Base-by-base conservation (phyloP, 805 yeast genomes). In the Metschnikowia baotianmanensis region DNA sequence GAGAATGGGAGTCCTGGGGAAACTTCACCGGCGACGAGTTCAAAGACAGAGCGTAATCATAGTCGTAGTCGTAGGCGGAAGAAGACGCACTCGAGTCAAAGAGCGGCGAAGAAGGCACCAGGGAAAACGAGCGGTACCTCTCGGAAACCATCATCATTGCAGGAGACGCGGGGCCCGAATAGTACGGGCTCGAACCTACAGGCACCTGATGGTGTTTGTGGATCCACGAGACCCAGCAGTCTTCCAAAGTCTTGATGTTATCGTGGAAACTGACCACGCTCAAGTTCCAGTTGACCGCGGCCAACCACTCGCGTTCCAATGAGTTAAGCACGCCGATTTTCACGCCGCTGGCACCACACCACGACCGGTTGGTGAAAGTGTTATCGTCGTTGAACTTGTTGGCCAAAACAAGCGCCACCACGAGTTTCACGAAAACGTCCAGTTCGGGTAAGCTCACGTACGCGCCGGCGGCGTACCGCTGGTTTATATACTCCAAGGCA, bases 371-470 rank as follows among this genome's bases (percentile, higher is more conserved):
- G 46, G 96, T 88, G 59, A 91, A 91, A 21, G 97, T 91, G 66
- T 91, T 89, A 67, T 91, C 99, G 65, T 91, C 98, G 59, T 90
- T 88, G 62, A 88, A 87, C 67, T 91, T 91, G 69, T 91, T 91
- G 34, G 96, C 95, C 46, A 91, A 69, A 26, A 91, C 78, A 31
- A 91, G 72, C 3, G 95, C 75, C 16, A 84, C 72, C 31, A 83
- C 80, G 30, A 88, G 61, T 59, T 69, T 74, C 57, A 67, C 72
- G 67, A 74, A 86, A 56, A 69, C 55, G 45, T 72, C 67, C 34
- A 55, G 54, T 38, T 66, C 65, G 40, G 48, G 33, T 39, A 68
- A 43, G n/a, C 35, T 20, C 15, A 38, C 24, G 20, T 34, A 32
- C 35, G 54, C 57, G 27, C 58, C 40, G 34, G 70, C 59, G 13